These are phyloP conservation scores for Setaria italica DNA, from an alignment of 202 grass and related monocot genomes.

Conservation along the genomic window DNA sequence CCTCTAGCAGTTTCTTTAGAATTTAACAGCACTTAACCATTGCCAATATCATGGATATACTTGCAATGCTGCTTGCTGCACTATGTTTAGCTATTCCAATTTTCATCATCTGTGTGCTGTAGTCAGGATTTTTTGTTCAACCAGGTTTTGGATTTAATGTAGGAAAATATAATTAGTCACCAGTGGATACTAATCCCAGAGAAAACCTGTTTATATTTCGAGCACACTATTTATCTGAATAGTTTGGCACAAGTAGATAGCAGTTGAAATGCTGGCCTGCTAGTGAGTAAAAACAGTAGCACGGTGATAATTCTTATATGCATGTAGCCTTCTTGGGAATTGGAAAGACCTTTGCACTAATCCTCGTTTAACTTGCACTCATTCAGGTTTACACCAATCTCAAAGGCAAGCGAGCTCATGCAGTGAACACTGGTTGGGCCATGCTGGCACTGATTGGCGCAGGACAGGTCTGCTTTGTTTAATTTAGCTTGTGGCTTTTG, in stretches of 20 bases:
- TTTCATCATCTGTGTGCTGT: neutral
- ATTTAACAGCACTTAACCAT: neutral
- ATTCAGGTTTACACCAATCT: slow-evolving; percentile 90
- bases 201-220: neutral
- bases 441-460: slow-evolving; percentile 83
- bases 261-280: neutral
- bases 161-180: neutral
- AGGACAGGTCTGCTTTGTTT: slow-evolving; percentile 64
- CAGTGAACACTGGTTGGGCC: slow-evolving; percentile 84
- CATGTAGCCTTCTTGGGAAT: neutral
- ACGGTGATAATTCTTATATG: slow-evolving; percentile 9
- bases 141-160: neutral
- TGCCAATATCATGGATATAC: neutral
- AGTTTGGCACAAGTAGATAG: neutral
- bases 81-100: slow-evolving; percentile 14
- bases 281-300: slow-evolving; percentile 2
- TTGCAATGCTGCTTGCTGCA: slow-evolving; percentile 8
- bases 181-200: neutral
- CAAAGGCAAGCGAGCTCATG: slow-evolving; percentile 66
- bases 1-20: slow-evolving; percentile 18
- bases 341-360: neutral
- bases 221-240: neutral
- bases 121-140: neutral
- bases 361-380: slow-evolving; percentile 18
- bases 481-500: slow-evolving; percentile 34